phyloP scores from a whole-genome alignment of 1,139 yeast genomes.

The Yamadazyma sp. region DNA sequence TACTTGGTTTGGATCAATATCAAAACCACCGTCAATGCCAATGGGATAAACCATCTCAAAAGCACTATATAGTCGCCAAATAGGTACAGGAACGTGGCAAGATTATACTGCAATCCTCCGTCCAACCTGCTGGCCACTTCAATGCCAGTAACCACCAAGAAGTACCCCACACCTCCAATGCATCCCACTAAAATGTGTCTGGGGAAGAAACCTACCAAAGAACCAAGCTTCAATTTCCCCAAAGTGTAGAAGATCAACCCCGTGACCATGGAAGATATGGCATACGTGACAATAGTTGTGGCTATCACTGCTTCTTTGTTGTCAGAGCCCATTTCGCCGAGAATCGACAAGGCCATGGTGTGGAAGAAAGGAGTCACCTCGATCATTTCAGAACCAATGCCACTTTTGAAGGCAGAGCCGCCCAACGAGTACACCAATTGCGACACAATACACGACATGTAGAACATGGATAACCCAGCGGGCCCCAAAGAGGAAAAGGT shows the following conservation, averaged over 20 bases:
- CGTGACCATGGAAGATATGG: slow-evolving; percentile 78
- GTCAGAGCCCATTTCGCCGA: slow-evolving; percentile 52
- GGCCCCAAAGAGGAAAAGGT: slow-evolving; percentile 79
- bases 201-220: slow-evolving; percentile 92
- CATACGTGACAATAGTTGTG: slow-evolving; percentile 85
- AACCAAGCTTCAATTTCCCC: slow-evolving; percentile 80
- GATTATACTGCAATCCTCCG: slow-evolving; percentile 68
- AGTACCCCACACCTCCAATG: slow-evolving; percentile 97
- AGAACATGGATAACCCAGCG: slow-evolving; percentile 90
- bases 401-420: slow-evolving; percentile 84
- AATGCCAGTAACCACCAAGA: slow-evolving; percentile 82
- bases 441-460: slow-evolving; percentile 82
- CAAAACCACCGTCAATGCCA: slow-evolving; percentile 58
- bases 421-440: slow-evolving; percentile 88
- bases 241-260: slow-evolving; percentile 75
- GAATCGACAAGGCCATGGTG: slow-evolving; percentile 80
- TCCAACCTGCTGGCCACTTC: slow-evolving; percentile 83
- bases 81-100: slow-evolving; percentile 52
- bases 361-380: slow-evolving; percentile 98
- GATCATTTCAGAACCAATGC: slow-evolving; percentile 97
- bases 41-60: slow-evolving; percentile 74
- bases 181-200: slow-evolving; percentile 95
- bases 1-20: slow-evolving; percentile 60
- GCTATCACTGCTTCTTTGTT: slow-evolving; percentile 67
- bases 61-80: slow-evolving; percentile 40